Evolutionary conservation across 352 stramenopile species (phyloP), one percentile per base, ranked within the genome.

Genomic region (Phytophthora crassamura): DNA sequence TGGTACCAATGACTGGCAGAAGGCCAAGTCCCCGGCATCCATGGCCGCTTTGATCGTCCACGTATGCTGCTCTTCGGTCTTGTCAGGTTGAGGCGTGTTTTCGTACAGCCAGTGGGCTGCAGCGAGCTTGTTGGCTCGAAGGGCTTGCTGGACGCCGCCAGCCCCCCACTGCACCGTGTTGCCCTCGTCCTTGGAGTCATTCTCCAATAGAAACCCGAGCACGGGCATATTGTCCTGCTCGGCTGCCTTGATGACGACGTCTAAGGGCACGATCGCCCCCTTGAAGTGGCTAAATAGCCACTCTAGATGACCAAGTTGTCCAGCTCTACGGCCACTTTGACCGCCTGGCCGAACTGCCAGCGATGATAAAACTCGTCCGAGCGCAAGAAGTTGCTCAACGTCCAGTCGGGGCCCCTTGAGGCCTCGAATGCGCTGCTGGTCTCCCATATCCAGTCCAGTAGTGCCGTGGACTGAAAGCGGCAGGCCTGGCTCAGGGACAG

Each of bases 401-500:
- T 18, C 48, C 48, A 55, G 32, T 41, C 30, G 12, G 32, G 47
- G 5, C 18, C 14, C 6, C 16, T 20, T 16, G 32, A 15, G 6
- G 4, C 32, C 5, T n/a, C 41, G 5, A 9, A 6, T 2, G 33
- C 12, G 33, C 32, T 20, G 5, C 33, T 55, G 48, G 25, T 32
- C 32, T 10, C 33, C 48, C 48, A 55, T 4, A 55, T 30, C 16
- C 48, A 25, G 33, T 55, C 48, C 48, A 55, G 10, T 7, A 55
- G 48, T n/a, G 32, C 10, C n/a, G 22, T 25, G 5, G 32, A 42
- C 16, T 20, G 48, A 9, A 55, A 15, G 10, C 18, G n/a, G 48
- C 48, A 55, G 33, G 33, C 48, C 15, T 35, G 32, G 10, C 48
- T 55, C 11, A 55, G 48, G 16, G 48, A 55, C 7, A 55, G 33